Evolutionary conservation across 169 alveolate genomes (phyloP).

Genomic region (Plasmodium gallinaceum): DNA sequence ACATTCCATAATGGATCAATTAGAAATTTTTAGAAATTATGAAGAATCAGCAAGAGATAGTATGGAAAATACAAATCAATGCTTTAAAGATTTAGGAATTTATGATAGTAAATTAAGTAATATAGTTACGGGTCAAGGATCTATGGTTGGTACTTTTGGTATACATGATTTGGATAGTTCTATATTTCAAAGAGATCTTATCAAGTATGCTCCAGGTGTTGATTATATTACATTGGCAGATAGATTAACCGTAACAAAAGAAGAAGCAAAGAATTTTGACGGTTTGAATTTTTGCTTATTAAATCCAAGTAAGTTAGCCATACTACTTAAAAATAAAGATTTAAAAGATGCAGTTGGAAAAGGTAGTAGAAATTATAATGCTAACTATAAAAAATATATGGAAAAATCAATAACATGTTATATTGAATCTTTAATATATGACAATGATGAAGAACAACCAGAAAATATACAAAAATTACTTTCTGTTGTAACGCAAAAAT

Average conservation of each 20-base stretch:
- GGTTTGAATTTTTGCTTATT: constrained; percentile 61
- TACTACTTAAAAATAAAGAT: constrained; percentile 34
- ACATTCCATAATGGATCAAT: background rate
- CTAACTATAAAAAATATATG: constrained; percentile 25
- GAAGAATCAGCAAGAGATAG: background rate
- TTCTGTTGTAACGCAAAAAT: constrained; percentile 16
- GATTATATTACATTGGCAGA: constrained; percentile 37
- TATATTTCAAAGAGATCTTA: constrained; percentile 17
- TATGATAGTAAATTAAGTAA: constrained; percentile 3
- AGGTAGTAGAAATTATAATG: constrained; percentile 13
- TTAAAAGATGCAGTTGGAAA: constrained; percentile 2
- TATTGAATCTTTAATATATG: constrained; percentile 48
- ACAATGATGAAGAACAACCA: constrained; percentile 14
- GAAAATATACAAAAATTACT: background rate
- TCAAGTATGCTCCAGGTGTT: constrained; percentile 3
- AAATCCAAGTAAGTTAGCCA: constrained; percentile 53
- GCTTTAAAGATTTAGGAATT: constrained; percentile 22
- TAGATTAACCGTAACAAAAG: constrained; percentile 24
- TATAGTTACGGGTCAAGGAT: constrained; percentile 6
- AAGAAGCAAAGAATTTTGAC: background rate
- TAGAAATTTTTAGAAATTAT: background rate
- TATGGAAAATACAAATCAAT: background rate
- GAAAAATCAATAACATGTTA: constrained; percentile 46
- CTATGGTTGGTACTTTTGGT: constrained; percentile 36
- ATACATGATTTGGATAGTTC: background rate